A percentile compares a stretch with the other conserved stretches of the same genome.
These are phyloP conservation scores for Allium sativum DNA, from an alignment of 106 monocot genomes.

Conservation along the genomic window DNA sequence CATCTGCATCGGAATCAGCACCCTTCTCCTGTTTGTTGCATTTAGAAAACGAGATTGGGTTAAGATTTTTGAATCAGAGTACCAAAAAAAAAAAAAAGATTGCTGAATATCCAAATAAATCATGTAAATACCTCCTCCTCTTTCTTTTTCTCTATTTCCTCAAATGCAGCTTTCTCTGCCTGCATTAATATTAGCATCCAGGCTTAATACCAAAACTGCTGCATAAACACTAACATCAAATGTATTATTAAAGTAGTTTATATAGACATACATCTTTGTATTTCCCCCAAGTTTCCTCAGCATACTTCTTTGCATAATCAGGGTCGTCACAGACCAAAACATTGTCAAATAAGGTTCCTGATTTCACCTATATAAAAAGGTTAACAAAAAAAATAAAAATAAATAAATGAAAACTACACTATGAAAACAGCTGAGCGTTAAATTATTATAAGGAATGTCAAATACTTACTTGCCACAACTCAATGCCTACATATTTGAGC, in stretches of 20 bases:
- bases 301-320: slow-evolving; percentile 77
- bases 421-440: no score
- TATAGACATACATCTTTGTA: slow-evolving; percentile 35
- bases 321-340: slow-evolving; percentile 73
- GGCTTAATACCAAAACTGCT: neutral
- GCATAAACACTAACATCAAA: neutral
- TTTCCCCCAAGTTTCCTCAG: slow-evolving; percentile 67
- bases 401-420: neutral
- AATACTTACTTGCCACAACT: slow-evolving; percentile 44
- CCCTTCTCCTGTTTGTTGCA: slow-evolving; percentile 11
- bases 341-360: slow-evolving; percentile 74
- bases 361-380: slow-evolving; percentile 41
- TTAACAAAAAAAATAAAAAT: neutral
- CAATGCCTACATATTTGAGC: slow-evolving; percentile 55
- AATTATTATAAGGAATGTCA: neutral
- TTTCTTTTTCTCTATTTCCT: slow-evolving; percentile 62
- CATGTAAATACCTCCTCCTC: slow-evolving; percentile 30
- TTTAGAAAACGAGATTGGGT: neutral
- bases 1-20: slow-evolving; percentile 18
- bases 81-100: neutral
- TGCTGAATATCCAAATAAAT: neutral
- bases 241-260: neutral
- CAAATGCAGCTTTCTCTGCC: slow-evolving; percentile 58
- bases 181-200: neutral
- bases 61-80: neutral